Evolutionary conservation across 2,329 filamentous ascomycete species (phyloP).

Genomic region (Talaromyces funiculosus): DNA sequence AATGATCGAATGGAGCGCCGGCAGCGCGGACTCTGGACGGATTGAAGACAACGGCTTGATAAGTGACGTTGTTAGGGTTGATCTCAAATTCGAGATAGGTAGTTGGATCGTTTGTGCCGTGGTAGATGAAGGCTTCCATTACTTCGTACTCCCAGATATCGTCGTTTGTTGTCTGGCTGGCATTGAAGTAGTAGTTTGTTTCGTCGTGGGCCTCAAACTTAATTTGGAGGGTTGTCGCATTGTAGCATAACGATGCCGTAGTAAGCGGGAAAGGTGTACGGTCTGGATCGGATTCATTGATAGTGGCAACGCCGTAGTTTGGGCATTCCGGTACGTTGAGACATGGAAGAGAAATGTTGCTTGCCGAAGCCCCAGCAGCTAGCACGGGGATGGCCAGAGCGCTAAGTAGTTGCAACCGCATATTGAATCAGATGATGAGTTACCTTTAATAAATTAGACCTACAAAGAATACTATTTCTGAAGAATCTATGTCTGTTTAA

Average conservation of each 20-base stretch:
- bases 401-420: background rate
- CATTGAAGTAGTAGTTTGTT: conserved; percentile 13
- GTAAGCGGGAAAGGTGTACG: conserved; percentile 5
- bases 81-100: conserved; percentile 13
- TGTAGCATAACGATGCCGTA: conserved; percentile 8
- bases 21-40: conserved; percentile 8
- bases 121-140: conserved; percentile 14
- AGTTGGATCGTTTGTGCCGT: conserved; percentile 11
- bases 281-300: conserved; percentile 12
- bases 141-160: conserved; percentile 15
- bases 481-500: background rate
- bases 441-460: background rate
- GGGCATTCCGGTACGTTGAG: conserved; percentile 11
- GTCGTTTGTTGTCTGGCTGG: conserved; percentile 10
- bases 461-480: too few relatives aligned
- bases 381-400: background rate
- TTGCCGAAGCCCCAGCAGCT: background rate
- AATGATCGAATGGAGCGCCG: conserved; percentile 12
- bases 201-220: conserved; percentile 9
- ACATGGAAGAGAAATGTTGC: background rate
- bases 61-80: conserved; percentile 12
- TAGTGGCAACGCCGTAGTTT: background rate
- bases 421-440: background rate
- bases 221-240: conserved; percentile 5
- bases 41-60: conserved; percentile 12